phyloP scores from a whole-genome alignment of 371 early-diverging fungal species.

The Mortierella sp. region DNA sequence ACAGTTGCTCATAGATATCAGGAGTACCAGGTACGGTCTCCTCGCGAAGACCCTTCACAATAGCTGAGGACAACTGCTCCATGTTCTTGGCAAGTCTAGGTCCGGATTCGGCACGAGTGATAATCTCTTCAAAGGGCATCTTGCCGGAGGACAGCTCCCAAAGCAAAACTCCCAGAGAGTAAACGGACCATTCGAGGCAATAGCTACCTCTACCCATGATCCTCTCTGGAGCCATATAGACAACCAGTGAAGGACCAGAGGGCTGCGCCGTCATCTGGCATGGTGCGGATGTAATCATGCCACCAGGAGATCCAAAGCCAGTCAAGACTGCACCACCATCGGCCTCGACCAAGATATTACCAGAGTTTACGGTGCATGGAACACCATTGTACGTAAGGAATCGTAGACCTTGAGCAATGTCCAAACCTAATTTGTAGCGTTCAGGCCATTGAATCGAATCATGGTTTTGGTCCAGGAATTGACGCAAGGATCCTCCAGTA shows the following conservation, averaged over 20 bases:
- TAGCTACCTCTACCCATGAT: slow-evolving; percentile 16
- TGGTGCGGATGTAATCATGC: slow-evolving; percentile 42
- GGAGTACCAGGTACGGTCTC: slow-evolving; percentile 45
- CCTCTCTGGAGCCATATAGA: slow-evolving; percentile 50
- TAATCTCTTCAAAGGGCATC: slow-evolving; percentile 51
- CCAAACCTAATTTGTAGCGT: slow-evolving; percentile 41
- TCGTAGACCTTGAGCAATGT: slow-evolving; percentile 46
- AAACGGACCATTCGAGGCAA: slow-evolving; percentile 35
- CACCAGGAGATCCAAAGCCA: slow-evolving; percentile 32
- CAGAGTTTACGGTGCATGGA: slow-evolving; percentile 39
- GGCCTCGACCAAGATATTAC: slow-evolving; percentile 41
- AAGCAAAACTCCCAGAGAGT: slow-evolving; percentile 43
- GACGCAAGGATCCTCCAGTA: slow-evolving; percentile 35
- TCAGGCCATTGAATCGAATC: slow-evolving; percentile 49
- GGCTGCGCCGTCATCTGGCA: slow-evolving; percentile 50
- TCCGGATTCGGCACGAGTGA: slow-evolving; percentile 48
- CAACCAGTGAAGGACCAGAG: slow-evolving; percentile 26
- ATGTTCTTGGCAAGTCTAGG: slow-evolving; percentile 50
- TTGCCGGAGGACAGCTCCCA: slow-evolving; percentile 54
- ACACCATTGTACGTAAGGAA: slow-evolving; percentile 29
- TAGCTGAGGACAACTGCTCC: slow-evolving; percentile 51
- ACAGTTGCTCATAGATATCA: slow-evolving; percentile 56
- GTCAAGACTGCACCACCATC: slow-evolving; percentile 50
- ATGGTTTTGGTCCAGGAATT: slow-evolving; percentile 42
- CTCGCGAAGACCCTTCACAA: slow-evolving; percentile 50